Conservation (phyloP, 176 grass and related monocot genomes). For the Oryza punctata region DNA sequence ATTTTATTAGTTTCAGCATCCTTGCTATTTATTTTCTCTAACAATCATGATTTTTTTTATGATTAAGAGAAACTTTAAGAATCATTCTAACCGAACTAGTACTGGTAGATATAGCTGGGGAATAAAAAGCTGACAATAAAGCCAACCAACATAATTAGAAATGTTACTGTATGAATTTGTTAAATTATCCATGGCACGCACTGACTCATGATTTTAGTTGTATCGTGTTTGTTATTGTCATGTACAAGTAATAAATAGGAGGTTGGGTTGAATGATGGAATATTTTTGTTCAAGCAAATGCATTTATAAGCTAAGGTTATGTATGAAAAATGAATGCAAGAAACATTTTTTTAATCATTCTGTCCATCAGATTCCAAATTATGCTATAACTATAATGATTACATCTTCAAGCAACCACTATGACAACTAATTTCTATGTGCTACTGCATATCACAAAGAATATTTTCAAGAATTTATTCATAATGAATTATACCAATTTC, state of each 20-base stretch:
- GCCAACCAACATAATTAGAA: not conserved
- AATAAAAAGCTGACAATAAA: not conserved
- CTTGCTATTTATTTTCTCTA: not conserved
- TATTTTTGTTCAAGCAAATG: not conserved
- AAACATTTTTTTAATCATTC: not conserved
- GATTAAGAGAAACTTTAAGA: not conserved
- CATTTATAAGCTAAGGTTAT: not conserved
- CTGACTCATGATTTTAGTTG: not conserved
- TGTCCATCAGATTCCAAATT: not conserved
- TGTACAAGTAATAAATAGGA: not conserved
- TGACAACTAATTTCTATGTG: not conserved
- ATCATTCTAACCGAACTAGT: too few relatives aligned
- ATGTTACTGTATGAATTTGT: not conserved
- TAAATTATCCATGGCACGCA: not conserved
- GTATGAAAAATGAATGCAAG: not conserved
- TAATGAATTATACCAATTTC: not conserved
- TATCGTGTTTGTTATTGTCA: not conserved
- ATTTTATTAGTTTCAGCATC: not conserved
- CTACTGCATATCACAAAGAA: not conserved
- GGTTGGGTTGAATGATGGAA: not conserved
- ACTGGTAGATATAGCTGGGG: not conserved
- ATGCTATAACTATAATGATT: not conserved
- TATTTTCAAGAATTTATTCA: not conserved
- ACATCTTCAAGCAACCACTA: not conserved
- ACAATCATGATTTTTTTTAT: not conserved